Evolutionary conservation across 2,329 filamentous ascomycete genomes (phyloP), one percentile per base, ranked within the genome.

Genomic region (Phaeosphaeriaceae sp.): DNA sequence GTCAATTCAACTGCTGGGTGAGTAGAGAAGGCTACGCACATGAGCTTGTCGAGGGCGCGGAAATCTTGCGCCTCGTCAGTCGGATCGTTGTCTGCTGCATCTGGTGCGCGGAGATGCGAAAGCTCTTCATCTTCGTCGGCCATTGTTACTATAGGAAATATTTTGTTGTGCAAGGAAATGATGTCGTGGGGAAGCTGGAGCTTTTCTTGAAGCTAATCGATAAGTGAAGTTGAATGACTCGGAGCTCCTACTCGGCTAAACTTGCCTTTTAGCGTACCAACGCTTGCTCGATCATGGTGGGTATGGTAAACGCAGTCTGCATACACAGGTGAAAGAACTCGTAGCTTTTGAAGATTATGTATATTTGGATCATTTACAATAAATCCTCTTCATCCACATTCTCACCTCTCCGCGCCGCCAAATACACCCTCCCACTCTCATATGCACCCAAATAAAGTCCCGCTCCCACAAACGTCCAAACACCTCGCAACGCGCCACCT

Each of bases 51-150:
- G 42, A 90, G 88, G 61, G 93, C 89, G 63, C 91, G 89, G 77
- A 94, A 97, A 79, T 98, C 94, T 71, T 93, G 92, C 1, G 89
- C 86, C 75, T 93, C 91, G 68, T 97, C 93, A 42, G 89, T 89
- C 53, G 89, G 83, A 75, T 89, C 71, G 83, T 70, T 59, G 7
- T 76, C 74, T 11, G 50, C 70, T 15, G 63, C 56, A 7, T 69
- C 66, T 3, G 65, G 62, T 22, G 52, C 68, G 42, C 61, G 63
- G 48, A 75, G 54, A 31, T 71, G 66, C 46, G 72, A 65, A 5
- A 68, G 51, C 22, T 77, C 74, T 53, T 77, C 75, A 53, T 77
- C 74, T 62, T 73, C 70, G 63, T 77, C 74, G 20, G 70, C 73
- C 74, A 77, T 76, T 52, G 36, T 58, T 53, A 48, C 49, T 33